Conservation (phyloP, 768 basidiomycete genomes). For the Panaeolus cyanescens region DNA sequence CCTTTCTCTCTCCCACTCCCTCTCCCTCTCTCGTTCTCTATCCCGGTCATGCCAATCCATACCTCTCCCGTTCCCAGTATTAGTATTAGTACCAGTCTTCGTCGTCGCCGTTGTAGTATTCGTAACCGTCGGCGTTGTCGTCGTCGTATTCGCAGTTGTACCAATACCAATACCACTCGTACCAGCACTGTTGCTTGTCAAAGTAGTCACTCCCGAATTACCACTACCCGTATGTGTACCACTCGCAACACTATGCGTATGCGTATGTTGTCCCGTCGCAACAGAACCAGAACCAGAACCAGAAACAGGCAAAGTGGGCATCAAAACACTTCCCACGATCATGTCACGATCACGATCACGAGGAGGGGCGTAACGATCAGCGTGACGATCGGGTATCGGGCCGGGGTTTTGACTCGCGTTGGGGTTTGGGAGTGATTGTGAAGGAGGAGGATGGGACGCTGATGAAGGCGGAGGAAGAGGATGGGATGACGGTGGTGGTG, state of each 20-base stretch:
- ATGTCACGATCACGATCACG: slow-evolving; percentile 1
- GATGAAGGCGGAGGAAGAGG: background rate
- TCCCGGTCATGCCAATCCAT: slow-evolving; percentile 6
- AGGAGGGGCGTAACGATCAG: background rate
- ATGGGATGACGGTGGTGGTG: too few relatives aligned
- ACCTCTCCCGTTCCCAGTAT: background rate
- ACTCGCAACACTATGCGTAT: background rate
- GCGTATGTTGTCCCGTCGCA: background rate
- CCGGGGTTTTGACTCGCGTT: too few relatives aligned
- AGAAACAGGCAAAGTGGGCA: too few relatives aligned
- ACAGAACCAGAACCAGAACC: background rate
- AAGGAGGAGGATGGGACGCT: too few relatives aligned
- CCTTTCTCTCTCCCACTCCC: background rate
- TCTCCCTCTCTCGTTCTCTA: slow-evolving; percentile 3
- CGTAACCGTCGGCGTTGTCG: too few relatives aligned
- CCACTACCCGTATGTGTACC: too few relatives aligned
- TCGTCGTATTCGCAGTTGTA: background rate
- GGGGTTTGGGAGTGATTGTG: too few relatives aligned
- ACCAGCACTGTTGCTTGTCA: too few relatives aligned
- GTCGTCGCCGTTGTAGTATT: background rate
- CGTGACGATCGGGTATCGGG: slow-evolving; percentile 4
- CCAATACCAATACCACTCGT: background rate
- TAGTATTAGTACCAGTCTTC: background rate
- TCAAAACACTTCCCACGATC: background rate
- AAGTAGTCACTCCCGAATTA: too few relatives aligned